Evolutionary conservation across 2,329 filamentous ascomycete species (phyloP).

Genomic region (Lizonia empirigonia): DNA sequence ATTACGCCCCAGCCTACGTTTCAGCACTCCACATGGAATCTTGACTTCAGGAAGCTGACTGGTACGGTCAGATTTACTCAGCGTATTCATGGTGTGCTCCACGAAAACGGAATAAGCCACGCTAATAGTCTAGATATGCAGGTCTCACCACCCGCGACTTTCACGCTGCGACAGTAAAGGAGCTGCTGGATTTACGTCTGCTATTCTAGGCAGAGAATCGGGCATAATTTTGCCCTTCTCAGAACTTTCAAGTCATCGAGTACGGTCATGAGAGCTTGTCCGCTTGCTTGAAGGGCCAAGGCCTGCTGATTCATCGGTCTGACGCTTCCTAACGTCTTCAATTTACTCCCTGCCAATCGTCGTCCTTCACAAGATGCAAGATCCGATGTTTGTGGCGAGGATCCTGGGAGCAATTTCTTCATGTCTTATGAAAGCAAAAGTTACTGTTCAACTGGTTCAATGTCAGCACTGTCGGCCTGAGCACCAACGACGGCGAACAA

Average conservation of each 20-base stretch:
- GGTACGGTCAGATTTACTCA: not conserved
- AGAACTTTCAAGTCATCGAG: not conserved
- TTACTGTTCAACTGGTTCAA: not conserved
- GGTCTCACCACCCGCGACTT: constrained; percentile 5
- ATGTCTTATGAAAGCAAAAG: no score
- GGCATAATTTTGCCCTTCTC: not conserved
- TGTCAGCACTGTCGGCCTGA: not conserved
- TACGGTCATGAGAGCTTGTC: not conserved
- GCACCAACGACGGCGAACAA: not conserved
- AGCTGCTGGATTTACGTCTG: not conserved
- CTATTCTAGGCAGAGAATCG: not conserved
- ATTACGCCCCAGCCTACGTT: not conserved
- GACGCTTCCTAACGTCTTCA: not conserved
- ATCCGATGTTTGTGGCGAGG: not conserved
- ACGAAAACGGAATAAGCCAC: constrained; percentile 5
- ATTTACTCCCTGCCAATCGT: not conserved
- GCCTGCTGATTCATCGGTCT: not conserved
- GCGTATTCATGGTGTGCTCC: constrained; percentile 1
- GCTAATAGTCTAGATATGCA: constrained; percentile 5
- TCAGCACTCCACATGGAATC: not conserved
- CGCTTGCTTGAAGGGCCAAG: not conserved
- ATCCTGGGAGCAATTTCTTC: not conserved
- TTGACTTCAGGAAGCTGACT: not conserved
- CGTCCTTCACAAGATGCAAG: not conserved
- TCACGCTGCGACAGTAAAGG: constrained; percentile 1